phyloP scores from a whole-genome alignment of 306 rosid genomes.

The Casuarina equisetifolia region DNA sequence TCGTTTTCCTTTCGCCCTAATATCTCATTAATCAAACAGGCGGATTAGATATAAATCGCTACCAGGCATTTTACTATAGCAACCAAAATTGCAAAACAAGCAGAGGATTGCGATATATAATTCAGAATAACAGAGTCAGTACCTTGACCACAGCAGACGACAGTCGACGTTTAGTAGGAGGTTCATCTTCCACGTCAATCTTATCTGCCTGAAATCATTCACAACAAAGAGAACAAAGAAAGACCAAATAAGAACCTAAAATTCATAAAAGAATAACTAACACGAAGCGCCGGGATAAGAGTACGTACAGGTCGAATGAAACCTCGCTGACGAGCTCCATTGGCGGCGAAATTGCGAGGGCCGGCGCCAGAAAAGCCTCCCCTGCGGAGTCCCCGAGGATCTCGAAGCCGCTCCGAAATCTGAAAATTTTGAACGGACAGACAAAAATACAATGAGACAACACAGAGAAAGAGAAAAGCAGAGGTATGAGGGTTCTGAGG shows the following conservation, averaged over 20 bases:
- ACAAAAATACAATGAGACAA: not conserved
- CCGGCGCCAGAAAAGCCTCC: conserved; percentile 54
- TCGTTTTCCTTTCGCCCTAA: not conserved
- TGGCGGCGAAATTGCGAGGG: conserved; percentile 58
- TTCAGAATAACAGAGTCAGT: not conserved
- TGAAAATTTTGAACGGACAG: conserved; percentile 18
- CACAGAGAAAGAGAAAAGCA: not conserved
- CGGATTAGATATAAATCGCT: not conserved
- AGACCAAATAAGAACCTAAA: not conserved
- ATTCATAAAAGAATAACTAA: not conserved
- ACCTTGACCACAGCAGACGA: conserved; percentile 97
- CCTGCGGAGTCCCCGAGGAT: conserved; percentile 92
- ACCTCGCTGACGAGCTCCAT: conserved; percentile 71
- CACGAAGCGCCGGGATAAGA: not conserved
- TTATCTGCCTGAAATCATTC: conserved; percentile 52
- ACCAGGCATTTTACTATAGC: not conserved
- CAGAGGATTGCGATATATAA: not conserved
- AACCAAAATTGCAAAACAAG: not conserved
- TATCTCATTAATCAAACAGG: not conserved
- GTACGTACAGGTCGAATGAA: conserved; percentile 57
- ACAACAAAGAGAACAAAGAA: not conserved
- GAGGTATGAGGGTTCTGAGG: not conserved
- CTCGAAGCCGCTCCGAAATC: conserved; percentile 94
- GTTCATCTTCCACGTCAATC: conserved; percentile 67
- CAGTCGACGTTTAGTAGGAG: conserved; percentile 71